Conservation (phyloP, 2,329 filamentous ascomycete genomes). For the Botrytis cinerea region DNA sequence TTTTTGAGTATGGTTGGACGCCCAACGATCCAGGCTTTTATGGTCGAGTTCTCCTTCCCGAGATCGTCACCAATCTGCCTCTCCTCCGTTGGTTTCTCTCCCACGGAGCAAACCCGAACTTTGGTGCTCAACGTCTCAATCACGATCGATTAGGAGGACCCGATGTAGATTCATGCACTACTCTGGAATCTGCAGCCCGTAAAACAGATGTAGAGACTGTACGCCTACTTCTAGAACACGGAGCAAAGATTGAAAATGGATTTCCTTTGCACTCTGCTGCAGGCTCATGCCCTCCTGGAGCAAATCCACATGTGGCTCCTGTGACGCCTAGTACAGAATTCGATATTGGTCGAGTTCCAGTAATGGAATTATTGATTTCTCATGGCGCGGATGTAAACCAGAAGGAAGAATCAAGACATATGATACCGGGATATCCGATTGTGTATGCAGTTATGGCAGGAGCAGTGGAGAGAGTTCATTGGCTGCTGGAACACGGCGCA, state of each 20-base stretch:
- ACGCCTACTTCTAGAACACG: not conserved
- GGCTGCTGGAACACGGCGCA: slow-evolving; percentile 24
- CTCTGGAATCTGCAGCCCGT: not conserved
- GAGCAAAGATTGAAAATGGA: not conserved
- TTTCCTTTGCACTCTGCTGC: not conserved
- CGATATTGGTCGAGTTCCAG: not conserved
- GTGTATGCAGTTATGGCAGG: not conserved
- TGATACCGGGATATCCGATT: not conserved
- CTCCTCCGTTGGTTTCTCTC: slow-evolving; percentile 7
- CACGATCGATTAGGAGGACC: not conserved
- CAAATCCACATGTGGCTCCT: not conserved
- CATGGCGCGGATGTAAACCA: not conserved
- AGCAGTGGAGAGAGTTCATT: slow-evolving; percentile 9
- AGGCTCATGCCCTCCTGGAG: not conserved
- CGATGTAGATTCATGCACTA: not conserved
- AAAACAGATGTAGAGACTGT: slow-evolving; percentile 5
- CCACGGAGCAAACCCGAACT: slow-evolving; percentile 1
- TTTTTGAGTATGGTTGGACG: not conserved
- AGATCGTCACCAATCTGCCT: not conserved
- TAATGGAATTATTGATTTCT: not conserved
- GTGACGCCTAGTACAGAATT: not conserved
- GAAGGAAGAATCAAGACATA: not conserved
- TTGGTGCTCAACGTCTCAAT: not conserved
- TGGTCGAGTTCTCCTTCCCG: not conserved
- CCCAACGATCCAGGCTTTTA: not conserved